Conservation (phyloP, 129 eudicot species). For the Artemisia tridentata region DNA sequence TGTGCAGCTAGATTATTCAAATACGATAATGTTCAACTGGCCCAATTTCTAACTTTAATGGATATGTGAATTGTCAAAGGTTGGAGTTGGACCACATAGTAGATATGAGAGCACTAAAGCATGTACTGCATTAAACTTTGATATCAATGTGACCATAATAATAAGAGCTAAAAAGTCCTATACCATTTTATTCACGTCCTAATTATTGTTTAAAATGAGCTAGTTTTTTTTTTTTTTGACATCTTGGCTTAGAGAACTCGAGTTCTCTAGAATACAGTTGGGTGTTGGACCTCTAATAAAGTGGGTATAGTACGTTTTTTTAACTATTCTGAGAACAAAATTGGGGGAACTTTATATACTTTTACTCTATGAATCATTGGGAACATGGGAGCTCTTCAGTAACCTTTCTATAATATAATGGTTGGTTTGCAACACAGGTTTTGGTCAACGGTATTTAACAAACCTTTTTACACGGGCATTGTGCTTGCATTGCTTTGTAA, state of each 20-base stretch:
- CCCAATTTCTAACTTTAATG: too few species aligned
- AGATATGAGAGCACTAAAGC: too few species aligned
- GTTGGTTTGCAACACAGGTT: background rate
- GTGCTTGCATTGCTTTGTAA: background rate
- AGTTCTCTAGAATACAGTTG: background rate
- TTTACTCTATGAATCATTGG: background rate
- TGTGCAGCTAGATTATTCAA: too few species aligned
- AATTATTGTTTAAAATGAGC: too few species aligned
- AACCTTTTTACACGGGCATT: background rate
- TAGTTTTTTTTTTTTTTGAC: background rate
- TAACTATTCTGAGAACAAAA: background rate
- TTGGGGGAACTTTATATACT: background rate
- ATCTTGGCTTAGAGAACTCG: background rate
- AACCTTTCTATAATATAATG: background rate
- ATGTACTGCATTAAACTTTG: too few species aligned
- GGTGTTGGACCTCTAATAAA: background rate
- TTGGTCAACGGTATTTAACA: background rate
- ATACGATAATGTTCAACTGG: too few species aligned
- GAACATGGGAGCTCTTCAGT: background rate
- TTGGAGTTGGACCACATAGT: too few species aligned
- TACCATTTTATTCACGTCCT: too few species aligned
- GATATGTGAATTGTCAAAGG: too few species aligned
- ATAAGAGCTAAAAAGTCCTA: too few species aligned
- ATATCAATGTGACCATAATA: too few species aligned
- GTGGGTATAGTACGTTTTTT: too few species aligned